Conservation (phyloP, 257 asterid genomes). For the Jaltomata sinuosa region DNA sequence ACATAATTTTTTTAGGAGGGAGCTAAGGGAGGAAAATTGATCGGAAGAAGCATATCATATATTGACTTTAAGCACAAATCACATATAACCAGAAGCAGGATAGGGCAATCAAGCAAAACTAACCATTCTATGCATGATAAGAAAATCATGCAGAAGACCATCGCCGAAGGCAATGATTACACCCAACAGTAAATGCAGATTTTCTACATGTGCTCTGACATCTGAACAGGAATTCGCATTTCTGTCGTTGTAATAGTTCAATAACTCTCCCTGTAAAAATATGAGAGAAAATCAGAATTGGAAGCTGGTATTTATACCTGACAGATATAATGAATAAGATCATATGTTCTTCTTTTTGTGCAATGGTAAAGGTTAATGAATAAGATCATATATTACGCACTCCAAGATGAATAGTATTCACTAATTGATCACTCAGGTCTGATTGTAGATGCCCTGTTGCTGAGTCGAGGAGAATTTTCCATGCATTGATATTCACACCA, state of each 20-base stretch:
- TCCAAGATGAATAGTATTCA: constrained; percentile 35
- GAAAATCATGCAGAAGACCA: constrained; percentile 57
- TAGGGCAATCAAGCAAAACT: constrained; percentile 7
- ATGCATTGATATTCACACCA: constrained; percentile 40
- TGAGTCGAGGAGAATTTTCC: constrained; percentile 52
- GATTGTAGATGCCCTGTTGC: constrained; percentile 45
- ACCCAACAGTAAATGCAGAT: constrained; percentile 37
- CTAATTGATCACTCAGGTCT: constrained; percentile 41
- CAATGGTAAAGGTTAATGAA: neutral
- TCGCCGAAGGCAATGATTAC: constrained; percentile 51
- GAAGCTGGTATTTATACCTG: neutral
- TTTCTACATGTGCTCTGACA: constrained; percentile 33
- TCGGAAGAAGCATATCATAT: neutral
- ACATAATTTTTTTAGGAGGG: constrained; percentile 9
- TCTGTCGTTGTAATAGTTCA: constrained; percentile 27
- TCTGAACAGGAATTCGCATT: constrained; percentile 18
- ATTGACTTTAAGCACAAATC: neutral
- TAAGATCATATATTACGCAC: constrained; percentile 35
- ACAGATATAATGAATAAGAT: neutral
- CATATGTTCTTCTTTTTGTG: neutral
- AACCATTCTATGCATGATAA: constrained; percentile 63
- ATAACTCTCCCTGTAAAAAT: constrained; percentile 51
- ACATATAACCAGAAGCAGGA: neutral
- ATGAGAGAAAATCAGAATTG: neutral
- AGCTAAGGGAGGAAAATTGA: neutral